phyloP scores from a whole-genome alignment of 768 basidiomycete species.

The Gloeostereum incarnatum region DNA sequence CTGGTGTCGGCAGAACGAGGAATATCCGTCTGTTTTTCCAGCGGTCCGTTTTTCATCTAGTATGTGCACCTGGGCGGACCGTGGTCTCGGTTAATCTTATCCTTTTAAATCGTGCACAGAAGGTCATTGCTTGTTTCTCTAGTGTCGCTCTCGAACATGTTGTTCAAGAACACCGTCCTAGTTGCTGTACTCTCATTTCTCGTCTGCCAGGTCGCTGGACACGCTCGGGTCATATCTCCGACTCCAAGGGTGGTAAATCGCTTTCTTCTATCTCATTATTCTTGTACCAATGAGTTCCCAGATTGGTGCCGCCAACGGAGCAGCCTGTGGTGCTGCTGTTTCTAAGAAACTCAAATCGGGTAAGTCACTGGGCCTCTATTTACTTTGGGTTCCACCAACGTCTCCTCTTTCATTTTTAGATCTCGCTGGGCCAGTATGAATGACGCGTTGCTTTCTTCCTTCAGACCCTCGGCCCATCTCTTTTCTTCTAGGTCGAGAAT shows the following conservation, averaged over 20 bases:
- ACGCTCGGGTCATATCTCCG: background rate
- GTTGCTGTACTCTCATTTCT: too few species aligned
- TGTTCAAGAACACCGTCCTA: too few species aligned
- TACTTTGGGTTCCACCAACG: background rate
- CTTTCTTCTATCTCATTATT: background rate
- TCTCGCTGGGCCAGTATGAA: slow-evolving; percentile 20
- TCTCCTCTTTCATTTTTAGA: slow-evolving; percentile 9
- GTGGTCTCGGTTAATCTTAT: too few species aligned
- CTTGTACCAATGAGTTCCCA: slow-evolving; percentile 2
- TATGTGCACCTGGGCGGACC: too few species aligned
- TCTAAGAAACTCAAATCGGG: slow-evolving; percentile 19
- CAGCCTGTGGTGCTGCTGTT: slow-evolving; percentile 21
- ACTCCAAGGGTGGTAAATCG: background rate
- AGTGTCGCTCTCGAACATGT: too few species aligned
- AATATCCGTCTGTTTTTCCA: too few species aligned
- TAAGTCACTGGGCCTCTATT: slow-evolving; percentile 5
- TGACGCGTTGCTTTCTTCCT: background rate
- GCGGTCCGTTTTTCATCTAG: too few species aligned
- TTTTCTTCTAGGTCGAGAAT: slow-evolving; percentile 19
- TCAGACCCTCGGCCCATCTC: background rate
- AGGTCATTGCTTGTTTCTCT: too few species aligned
- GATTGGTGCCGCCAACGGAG: slow-evolving; percentile 19
- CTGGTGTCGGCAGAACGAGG: too few species aligned
- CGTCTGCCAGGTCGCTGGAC: background rate
- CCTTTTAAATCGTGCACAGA: too few species aligned